Conservation (phyloP, 1,139 yeast genomes). For the Zygosaccharomyces sapae region DNA sequence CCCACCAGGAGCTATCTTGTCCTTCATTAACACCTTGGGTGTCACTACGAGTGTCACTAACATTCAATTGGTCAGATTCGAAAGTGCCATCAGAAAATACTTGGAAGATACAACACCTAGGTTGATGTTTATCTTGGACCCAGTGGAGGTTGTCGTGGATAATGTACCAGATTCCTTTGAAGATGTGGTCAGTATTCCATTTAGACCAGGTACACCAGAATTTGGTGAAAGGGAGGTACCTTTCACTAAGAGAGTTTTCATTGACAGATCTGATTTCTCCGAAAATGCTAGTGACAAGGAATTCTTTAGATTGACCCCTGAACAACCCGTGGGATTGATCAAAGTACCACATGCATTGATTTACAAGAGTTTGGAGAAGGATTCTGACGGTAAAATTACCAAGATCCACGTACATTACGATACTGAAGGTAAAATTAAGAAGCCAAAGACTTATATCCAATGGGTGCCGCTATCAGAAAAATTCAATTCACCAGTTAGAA, state of each 20-base stretch:
- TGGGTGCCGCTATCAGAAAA: constrained; percentile 80
- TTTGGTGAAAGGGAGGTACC: constrained; percentile 75
- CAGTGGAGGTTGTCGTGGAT: constrained; percentile 76
- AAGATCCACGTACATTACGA: constrained; percentile 80
- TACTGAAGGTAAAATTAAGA: constrained; percentile 54
- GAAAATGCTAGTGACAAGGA: constrained; percentile 55
- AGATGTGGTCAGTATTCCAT: constrained; percentile 74
- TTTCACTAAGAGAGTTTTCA: constrained; percentile 71
- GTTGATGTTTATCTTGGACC: constrained; percentile 87
- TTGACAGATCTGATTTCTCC: constrained; percentile 83
- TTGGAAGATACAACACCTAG: constrained; percentile 92
- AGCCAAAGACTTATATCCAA: constrained; percentile 93
- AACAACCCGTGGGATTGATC: constrained; percentile 88
- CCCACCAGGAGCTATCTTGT: constrained; percentile 97
- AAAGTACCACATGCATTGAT: constrained; percentile 82
- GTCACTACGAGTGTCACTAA: constrained; percentile 92
- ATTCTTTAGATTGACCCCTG: constrained; percentile 87
- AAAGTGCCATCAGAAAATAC: constrained; percentile 79
- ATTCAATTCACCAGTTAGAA: constrained; percentile 55
- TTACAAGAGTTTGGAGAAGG: constrained; percentile 62
- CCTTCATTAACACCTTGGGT: constrained; percentile 91
- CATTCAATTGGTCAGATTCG: constrained; percentile 86
- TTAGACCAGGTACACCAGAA: constrained; percentile 74
- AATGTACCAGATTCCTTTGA: constrained; percentile 72
- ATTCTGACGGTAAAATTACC: constrained; percentile 53